Evolutionary conservation across 2,329 filamentous ascomycete genomes (phyloP).

Genomic region (Emmonsiellopsis sp.): DNA sequence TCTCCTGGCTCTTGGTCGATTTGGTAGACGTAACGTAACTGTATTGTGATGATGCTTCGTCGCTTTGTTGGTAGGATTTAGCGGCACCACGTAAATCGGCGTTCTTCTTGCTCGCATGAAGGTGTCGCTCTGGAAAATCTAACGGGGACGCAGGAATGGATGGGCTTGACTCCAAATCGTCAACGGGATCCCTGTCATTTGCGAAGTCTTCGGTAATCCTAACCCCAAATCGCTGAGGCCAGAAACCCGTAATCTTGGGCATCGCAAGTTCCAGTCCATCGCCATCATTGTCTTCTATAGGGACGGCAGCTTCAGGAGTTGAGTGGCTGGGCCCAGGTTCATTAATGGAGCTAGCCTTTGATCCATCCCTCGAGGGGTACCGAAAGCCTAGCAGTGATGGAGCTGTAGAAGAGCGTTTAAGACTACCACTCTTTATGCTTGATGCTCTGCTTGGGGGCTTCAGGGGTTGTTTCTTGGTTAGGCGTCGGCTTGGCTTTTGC

Average conservation of each 20-base stretch:
- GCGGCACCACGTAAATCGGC: slow-evolving; percentile 10
- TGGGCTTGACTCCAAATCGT: background rate
- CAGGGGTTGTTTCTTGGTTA: slow-evolving; percentile 10
- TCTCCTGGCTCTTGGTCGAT: background rate
- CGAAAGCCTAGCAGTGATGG: slow-evolving; percentile 10
- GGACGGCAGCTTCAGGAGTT: background rate
- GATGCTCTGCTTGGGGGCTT: slow-evolving; percentile 11
- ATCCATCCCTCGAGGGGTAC: slow-evolving; percentile 5
- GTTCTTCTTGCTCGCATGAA: slow-evolving; percentile 11
- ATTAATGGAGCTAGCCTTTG: slow-evolving; percentile 9
- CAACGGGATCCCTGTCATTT: slow-evolving; percentile 1
- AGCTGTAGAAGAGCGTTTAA: slow-evolving; percentile 8
- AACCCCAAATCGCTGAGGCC: slow-evolving; percentile 1
- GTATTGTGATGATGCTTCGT: background rate
- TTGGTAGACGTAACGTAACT: background rate
- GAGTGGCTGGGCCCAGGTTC: background rate
- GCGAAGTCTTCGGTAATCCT: slow-evolving; percentile 4
- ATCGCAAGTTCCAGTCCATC: background rate
- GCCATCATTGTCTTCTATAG: background rate
- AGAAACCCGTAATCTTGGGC: slow-evolving; percentile 6
- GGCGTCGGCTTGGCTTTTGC: slow-evolving; percentile 7
- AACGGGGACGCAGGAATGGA: background rate
- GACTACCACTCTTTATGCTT: slow-evolving; percentile 6
- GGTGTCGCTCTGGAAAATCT: slow-evolving; percentile 3
- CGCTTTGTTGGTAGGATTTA: background rate